These are phyloP conservation scores for Penicillium dipodomyicola DNA, from an alignment of 495 filamentous ascomycete genomes.

Conservation along the genomic window DNA sequence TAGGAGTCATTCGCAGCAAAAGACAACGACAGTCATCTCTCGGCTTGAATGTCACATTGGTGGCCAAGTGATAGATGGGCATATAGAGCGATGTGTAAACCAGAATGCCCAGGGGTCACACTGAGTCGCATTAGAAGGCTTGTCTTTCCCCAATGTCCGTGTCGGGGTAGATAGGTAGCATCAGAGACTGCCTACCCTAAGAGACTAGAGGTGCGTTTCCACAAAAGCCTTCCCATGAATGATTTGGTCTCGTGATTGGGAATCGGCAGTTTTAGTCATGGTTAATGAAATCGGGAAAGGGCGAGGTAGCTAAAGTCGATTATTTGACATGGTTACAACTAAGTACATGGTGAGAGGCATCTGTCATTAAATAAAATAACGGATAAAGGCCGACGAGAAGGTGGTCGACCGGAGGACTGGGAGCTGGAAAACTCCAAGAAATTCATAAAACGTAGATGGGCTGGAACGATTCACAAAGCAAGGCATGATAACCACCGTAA, in stretches of 20 bases:
- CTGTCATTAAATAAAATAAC: constrained; percentile 25
- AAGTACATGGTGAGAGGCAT: constrained; percentile 40
- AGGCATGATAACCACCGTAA: constrained; percentile 12
- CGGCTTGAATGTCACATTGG: not conserved
- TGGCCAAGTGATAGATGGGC: not conserved
- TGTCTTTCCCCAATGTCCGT: not conserved
- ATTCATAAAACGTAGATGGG: not conserved
- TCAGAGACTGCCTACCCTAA: not conserved
- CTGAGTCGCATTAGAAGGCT: not conserved
- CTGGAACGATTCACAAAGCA: constrained; percentile 16
- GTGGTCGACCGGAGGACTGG: not conserved
- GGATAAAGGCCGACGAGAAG: constrained; percentile 16
- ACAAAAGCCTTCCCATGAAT: not conserved
- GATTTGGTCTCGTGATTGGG: not conserved
- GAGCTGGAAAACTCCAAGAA: constrained; percentile 14
- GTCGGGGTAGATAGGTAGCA: not conserved
- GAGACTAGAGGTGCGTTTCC: not conserved
- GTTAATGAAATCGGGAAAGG: not conserved
- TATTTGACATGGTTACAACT: constrained; percentile 30
- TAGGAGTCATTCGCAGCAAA: not conserved
- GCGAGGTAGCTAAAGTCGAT: constrained; percentile 8
- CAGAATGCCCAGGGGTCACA: not conserved
- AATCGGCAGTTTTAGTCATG: not conserved
- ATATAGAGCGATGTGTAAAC: not conserved
- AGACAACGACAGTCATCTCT: not conserved